Percentiles rank a stretch among this genome's conserved stretches.
phyloP scores from a whole-genome alignment of 305 asterid species.

The Fraxinus sp. region DNA sequence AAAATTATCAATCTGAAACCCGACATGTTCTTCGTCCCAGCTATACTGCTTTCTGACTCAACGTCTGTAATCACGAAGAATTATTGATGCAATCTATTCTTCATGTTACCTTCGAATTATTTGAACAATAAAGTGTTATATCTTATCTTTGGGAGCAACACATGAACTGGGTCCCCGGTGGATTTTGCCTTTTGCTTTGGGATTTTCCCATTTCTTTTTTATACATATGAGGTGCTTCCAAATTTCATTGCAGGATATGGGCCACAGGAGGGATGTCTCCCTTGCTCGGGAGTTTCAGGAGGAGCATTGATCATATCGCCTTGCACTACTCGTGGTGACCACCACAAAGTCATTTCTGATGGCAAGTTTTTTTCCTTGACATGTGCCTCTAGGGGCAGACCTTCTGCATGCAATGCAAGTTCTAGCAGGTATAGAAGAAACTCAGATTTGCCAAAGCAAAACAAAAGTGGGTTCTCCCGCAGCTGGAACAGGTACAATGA shows the following conservation, averaged over 20 bases:
- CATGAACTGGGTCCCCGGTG: not conserved
- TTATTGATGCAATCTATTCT: not conserved
- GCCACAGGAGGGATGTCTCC: conserved; percentile 53
- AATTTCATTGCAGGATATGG: conserved; percentile 53
- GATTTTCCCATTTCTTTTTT: not conserved
- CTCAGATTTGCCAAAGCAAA: conserved; percentile 66
- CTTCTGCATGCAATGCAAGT: conserved; percentile 53
- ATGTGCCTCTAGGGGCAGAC: conserved; percentile 38
- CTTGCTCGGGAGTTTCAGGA: conserved; percentile 59
- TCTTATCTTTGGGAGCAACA: not conserved
- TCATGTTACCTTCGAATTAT: not conserved
- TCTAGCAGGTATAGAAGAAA: conserved; percentile 63
- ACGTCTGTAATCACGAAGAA: not conserved
- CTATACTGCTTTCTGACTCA: not conserved
- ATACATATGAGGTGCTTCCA: not conserved
- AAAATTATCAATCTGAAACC: not conserved
- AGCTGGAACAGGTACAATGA: conserved; percentile 58
- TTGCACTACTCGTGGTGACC: conserved; percentile 37
- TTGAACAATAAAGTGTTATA: not conserved
- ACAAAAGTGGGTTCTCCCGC: conserved; percentile 66
- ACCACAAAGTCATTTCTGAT: conserved; percentile 36
- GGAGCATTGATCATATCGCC: conserved; percentile 47
- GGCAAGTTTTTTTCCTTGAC: conserved; percentile 41
- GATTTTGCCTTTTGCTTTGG: not conserved
- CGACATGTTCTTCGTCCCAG: not conserved